Conservation (phyloP, 2,329 filamentous ascomycete species). For the Microsporum ferrugineum region DNA sequence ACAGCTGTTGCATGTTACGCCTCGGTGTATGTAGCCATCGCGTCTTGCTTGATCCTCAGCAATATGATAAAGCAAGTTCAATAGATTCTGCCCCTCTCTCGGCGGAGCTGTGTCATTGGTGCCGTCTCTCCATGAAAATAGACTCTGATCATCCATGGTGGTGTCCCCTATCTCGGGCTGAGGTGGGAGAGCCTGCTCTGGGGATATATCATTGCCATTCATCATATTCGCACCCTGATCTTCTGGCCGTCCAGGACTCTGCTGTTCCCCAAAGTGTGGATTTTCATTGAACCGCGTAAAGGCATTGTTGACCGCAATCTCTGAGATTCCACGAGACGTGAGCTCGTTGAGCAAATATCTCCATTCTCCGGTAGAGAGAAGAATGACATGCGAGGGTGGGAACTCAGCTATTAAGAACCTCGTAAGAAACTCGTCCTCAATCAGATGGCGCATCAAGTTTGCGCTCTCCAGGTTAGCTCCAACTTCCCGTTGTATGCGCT, state of each 20-base stretch:
- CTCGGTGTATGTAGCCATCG: constrained; percentile 83
- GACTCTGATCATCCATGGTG: constrained; percentile 32
- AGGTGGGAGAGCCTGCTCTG: constrained; percentile 16
- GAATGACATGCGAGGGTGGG: constrained; percentile 26
- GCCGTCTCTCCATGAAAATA: constrained; percentile 36
- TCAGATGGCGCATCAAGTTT: constrained; percentile 33
- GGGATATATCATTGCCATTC: constrained; percentile 10
- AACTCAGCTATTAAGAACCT: constrained; percentile 34
- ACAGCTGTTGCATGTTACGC: constrained; percentile 85
- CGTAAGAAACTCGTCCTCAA: constrained; percentile 35
- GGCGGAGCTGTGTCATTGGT: constrained; percentile 32
- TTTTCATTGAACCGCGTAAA: constrained; percentile 31
- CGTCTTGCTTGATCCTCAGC: constrained; percentile 83
- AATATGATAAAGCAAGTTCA: constrained; percentile 78
- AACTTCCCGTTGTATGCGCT: constrained; percentile 33
- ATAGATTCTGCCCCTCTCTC: constrained; percentile 61
- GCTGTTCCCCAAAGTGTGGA: constrained; percentile 29
- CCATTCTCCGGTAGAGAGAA: constrained; percentile 25
- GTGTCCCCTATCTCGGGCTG: constrained; percentile 28
- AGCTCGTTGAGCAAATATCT: constrained; percentile 30
- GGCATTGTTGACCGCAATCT: constrained; percentile 27
- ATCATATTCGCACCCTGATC: constrained; percentile 27
- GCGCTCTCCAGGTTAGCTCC: constrained; percentile 29
- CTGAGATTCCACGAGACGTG: constrained; percentile 28
- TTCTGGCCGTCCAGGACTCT: constrained; percentile 29